Conservation (phyloP, 176 grass and related monocot species). For the Carex pumila region DNA sequence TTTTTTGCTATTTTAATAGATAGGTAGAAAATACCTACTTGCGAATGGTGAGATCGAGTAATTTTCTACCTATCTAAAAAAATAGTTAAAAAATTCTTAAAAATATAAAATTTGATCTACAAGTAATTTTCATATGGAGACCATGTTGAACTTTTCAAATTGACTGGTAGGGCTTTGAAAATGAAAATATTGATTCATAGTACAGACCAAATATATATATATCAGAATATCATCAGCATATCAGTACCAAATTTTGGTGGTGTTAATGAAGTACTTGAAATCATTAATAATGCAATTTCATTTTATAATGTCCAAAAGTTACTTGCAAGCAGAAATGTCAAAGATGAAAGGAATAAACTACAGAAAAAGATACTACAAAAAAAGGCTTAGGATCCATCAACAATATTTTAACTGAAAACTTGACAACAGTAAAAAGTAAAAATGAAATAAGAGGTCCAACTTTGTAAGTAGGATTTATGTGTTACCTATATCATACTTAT, state of each 20-base stretch:
- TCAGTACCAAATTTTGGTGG: neutral
- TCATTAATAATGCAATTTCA: neutral
- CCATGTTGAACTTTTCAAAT: too few species aligned
- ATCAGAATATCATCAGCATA: neutral
- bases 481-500: neutral
- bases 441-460: neutral
- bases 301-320: neutral
- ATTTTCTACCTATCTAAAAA: too few species aligned
- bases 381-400: neutral
- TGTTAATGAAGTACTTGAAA: neutral
- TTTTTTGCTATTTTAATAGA: too few species aligned
- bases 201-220: too few species aligned
- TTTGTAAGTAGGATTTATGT: neutral
- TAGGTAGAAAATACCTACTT: too few species aligned
- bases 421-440: neutral
- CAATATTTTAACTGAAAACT: neutral
- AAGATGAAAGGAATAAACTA: neutral
- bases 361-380: neutral
- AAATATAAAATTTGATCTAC: too few species aligned
- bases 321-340: neutral
- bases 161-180: too few species aligned
- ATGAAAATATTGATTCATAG: too few species aligned
- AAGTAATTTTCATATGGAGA: too few species aligned
- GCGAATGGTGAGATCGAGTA: too few species aligned
- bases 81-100: too few species aligned